Evolutionary conservation across 495 filamentous ascomycete species (phyloP).

Genomic region (Entonaema liquescens): DNA sequence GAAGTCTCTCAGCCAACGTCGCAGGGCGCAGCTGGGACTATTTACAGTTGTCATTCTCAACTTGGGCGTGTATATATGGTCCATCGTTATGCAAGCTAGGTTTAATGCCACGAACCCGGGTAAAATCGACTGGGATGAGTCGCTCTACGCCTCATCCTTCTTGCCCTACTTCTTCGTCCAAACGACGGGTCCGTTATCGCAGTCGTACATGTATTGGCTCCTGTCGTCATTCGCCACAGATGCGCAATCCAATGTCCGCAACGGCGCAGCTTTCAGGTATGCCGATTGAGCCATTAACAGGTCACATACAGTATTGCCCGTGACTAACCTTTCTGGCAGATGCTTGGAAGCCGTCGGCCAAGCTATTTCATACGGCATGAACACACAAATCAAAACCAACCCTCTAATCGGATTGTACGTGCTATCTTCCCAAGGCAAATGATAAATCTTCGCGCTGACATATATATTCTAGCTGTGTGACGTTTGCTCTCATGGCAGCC

Average conservation of each 20-base stretch:
- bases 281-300: neutral
- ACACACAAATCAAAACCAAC: conserved; percentile 28
- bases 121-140: conserved; percentile 37
- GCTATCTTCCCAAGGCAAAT: neutral
- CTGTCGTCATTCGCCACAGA: conserved; percentile 38
- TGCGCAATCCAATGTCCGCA: conserved; percentile 33
- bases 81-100: conserved; percentile 32
- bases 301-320: neutral
- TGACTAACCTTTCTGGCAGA: conserved; percentile 14
- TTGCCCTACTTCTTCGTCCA: conserved; percentile 41
- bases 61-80: conserved; percentile 38
- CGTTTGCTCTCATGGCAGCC: conserved; percentile 33
- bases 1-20: conserved; percentile 35
- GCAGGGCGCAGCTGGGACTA: conserved; percentile 33
- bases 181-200: conserved; percentile 36
- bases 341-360: conserved; percentile 37
- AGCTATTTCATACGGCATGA: conserved; percentile 39
- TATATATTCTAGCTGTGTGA: conserved; percentile 28
- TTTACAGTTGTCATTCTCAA: conserved; percentile 37
- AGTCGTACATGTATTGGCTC: conserved; percentile 41
- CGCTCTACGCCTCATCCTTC: conserved; percentile 29
- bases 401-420: conserved; percentile 37
- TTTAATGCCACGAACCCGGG: conserved; percentile 29
- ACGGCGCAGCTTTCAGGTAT: conserved; percentile 37
- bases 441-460: conserved; percentile 1